Base-by-base conservation (phyloP, 1,139 yeast species). In the Tardiomyces depauwii region DNA sequence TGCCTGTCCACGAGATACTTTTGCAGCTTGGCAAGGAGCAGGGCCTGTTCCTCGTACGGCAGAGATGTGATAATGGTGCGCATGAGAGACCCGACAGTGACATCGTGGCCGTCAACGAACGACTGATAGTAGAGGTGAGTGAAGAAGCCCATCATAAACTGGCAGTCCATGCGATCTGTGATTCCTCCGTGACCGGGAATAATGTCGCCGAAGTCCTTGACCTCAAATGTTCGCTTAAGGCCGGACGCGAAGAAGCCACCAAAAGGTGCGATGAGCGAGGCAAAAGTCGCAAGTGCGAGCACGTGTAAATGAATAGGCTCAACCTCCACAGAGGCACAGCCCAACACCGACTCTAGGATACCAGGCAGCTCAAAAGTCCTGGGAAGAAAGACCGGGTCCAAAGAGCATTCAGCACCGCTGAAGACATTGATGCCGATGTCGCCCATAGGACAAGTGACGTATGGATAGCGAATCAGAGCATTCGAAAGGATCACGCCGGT, bases 231-330 rank as follows among this genome's bases (percentile, higher is more conserved):
- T 65, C 99, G 80, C 70, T 91, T 91, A 57, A 93, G 74, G 13
- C 98, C 99, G 44, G 95, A 83, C 2, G 98, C 98, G 58, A 91
- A 91, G 65, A 91, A 91, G 1, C 99, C 99, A 46, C 99, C 99
- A 63, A 91, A 91, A 49, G 99, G 99, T 1, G 99, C 99, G 64
- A 91, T 83, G 54, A 93, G 74, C 1, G 97, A 89, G 9, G 99
- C 98, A 73, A 93, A 91, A 2, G 95, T 83, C 12, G 96, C 94
- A 55, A 91, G 71, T 42, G 82, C 75, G 49, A 87, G 74, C 2
- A 94, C 81, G 62, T 91, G 99, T 69, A 89, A 75, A 63, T 91
- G 88, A 46, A 91, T 79, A 42, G 98, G 97, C 58, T 85, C 87
- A 45, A 88, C 62, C 19, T 80, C 71, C 25, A 87, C 65, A 41